Base-by-base conservation (phyloP, 352 stramenopile species). In the Saprolegnia diclina region DNA sequence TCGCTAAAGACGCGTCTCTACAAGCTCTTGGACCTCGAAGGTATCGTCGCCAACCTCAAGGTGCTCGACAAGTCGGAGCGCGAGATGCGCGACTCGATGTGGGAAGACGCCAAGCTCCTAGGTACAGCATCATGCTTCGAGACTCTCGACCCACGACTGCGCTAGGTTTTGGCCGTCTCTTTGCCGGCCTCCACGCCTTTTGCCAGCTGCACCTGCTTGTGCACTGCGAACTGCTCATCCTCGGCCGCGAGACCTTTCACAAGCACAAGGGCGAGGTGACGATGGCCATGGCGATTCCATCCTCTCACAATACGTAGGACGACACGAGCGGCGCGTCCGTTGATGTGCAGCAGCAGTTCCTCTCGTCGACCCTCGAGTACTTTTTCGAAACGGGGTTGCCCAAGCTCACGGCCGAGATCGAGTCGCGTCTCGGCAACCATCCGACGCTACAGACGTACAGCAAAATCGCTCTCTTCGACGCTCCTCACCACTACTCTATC, bases 281-380 rank as follows among this genome's bases (percentile, higher is more conserved):
- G 13, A 21, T 59, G 35, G 13, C 2, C 1, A 4, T 59, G 19
- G 11, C 24, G 11, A 59, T 24, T 59, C 4, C 13, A 16, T 24
- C 52, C 19, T 59, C 11, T 26, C 35, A n/a, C 11, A 3, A 4
- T 14, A 48, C 42, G 42, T 14, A 48, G 11, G 42, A 7, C 26
- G 61, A 67, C 38, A 52, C 7, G 14, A 48, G 14, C 35, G 19
- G 35, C 18, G 26, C 59, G 16, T 16, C 45, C 18, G 2, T 69
- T 9, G 18, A 26, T n/a, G 22, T 16, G n/a, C 63, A 69, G 21
- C 63, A 69, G 21, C 63, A 62, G 13, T 69, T 69, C 24, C 48
- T 69, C 18, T 69, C 63, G 24, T 69, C 63, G 50, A 69, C 63
- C 32, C 46, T 69, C 29, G 63, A 69, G 18, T 69, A 69, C 37